Percentiles rank a stretch among this genome's conserved stretches.
Conservation (phyloP, 2,329 filamentous ascomycete genomes). For the Epicoccum sorghinum region DNA sequence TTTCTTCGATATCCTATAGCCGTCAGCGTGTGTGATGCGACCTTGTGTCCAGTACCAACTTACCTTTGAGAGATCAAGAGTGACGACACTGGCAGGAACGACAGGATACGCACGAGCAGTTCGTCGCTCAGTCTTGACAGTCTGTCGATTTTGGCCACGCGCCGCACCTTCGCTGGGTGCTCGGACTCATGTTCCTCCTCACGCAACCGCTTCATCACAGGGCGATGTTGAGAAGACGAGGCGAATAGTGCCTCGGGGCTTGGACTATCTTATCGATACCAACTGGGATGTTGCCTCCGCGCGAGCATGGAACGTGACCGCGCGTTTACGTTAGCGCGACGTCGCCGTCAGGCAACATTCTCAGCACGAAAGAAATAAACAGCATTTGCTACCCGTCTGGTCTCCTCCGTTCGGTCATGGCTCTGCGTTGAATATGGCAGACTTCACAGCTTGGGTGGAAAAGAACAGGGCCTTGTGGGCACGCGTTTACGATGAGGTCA, state of each 20-base stretch:
- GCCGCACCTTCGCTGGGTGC: constrained; percentile 54
- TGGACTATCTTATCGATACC: constrained; percentile 26
- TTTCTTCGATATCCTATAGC: constrained; percentile 70
- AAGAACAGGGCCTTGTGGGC: constrained; percentile 37
- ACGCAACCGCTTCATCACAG: constrained; percentile 46
- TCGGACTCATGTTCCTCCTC: constrained; percentile 37
- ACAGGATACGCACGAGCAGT: constrained; percentile 81
- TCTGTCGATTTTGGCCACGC: constrained; percentile 58
- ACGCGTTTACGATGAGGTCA: constrained; percentile 44
- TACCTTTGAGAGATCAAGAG: constrained; percentile 70
- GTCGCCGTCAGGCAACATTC: constrained; percentile 19
- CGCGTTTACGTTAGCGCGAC: constrained; percentile 27
- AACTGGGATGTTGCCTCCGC: background rate
- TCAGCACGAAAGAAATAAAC: background rate
- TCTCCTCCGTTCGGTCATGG: background rate
- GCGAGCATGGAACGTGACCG: constrained; percentile 30
- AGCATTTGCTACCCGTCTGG: background rate
- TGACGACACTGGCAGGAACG: constrained; percentile 71
- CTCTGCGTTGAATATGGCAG: constrained; percentile 31
- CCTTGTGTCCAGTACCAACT: background rate
- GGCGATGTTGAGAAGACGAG: constrained; percentile 16
- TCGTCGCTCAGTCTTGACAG: constrained; percentile 84
- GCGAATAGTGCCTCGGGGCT: constrained; percentile 9
- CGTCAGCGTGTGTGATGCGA: constrained; percentile 7
- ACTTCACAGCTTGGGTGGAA: constrained; percentile 36